These are phyloP conservation scores for Breviolum minutum DNA, from an alignment of 73 alveolate species.

Conservation along the genomic window DNA sequence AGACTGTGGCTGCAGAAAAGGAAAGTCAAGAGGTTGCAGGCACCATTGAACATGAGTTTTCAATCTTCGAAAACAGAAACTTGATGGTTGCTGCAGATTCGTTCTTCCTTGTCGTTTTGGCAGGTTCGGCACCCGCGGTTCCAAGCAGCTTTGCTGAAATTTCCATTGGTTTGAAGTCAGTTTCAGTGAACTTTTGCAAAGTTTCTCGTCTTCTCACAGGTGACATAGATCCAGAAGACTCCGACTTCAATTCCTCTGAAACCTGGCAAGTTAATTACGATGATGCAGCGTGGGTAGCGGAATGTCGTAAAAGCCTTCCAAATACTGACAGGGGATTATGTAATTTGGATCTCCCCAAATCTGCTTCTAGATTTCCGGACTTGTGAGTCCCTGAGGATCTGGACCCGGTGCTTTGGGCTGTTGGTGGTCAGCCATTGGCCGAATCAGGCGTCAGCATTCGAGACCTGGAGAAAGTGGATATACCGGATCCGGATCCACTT, in stretches of 20 bases:
- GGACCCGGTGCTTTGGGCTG: conserved; percentile 70
- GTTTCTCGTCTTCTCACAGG: not conserved
- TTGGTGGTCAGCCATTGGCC: conserved; percentile 55
- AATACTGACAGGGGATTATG: too few relatives aligned
- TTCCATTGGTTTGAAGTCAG: too few relatives aligned
- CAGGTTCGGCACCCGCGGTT: too few relatives aligned
- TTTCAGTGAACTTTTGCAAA: too few relatives aligned
- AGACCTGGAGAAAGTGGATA: not conserved
- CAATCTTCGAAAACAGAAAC: not conserved
- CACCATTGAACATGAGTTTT: too few relatives aligned
- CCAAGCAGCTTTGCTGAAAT: too few relatives aligned
- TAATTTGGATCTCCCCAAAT: too few relatives aligned
- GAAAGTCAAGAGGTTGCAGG: not conserved
- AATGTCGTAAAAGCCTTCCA: not conserved
- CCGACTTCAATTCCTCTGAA: conserved; percentile 63
- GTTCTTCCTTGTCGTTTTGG: too few relatives aligned
- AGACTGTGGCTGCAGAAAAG: conserved; percentile 1
- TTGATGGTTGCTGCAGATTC: too few relatives aligned
- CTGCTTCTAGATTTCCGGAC: not conserved
- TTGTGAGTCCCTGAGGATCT: not conserved
- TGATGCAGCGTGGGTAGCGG: not conserved
- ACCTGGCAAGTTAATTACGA: not conserved
- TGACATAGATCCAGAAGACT: conserved; percentile 19
- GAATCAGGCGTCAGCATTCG: conserved; percentile 58
- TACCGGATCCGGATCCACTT: not conserved